Evolutionary conservation across 2,329 filamentous ascomycete species (phyloP), one percentile per base, ranked within the genome.

Genomic region (Septoria linicola): DNA sequence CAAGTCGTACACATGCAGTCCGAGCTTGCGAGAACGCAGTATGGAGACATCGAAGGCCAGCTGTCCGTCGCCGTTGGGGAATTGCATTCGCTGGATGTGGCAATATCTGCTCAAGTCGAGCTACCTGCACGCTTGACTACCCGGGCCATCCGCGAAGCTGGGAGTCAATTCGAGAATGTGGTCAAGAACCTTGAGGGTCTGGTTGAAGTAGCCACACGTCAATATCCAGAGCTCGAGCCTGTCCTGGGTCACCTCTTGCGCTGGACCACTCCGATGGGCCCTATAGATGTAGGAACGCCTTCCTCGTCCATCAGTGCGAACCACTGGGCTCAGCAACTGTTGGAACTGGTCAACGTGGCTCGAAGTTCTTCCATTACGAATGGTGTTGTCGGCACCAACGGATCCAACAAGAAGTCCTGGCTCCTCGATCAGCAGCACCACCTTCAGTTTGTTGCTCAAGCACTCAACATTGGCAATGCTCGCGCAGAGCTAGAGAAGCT

Each of bases 331-430:
- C 32, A 46, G 13, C 30, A 16, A 16, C 35, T 54, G 10, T 13
- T 55, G 31, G 23, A 13, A 25, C 8, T 44, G 13, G 27, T 40
- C 8, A 21, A 16, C 27, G 23, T 31, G 17, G 19, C 65, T 16
- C 19, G 54, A n/a, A 32, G 51, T 8, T 54, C 55, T 20, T 46
- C 44, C n/a, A 41, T 11, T 19, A 20, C 25, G 11, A 21, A 46
- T 10, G 35, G 0, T 89, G 88, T 63, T 70, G 21, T 35, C 20
- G 23, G 19, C 17, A 87, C 23, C 70, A 91, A 8, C 21, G 70
- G 76, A 34, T 85, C 92, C 55, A 75, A 93, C 21, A 66, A 76
- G 17, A 55, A 60, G 25, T 77, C 79, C 1, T 95, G 88, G 86
- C 75, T 82, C 3, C 66, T 61, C 8, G 49, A 58, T 17, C 25